Evolutionary conservation across 768 basidiomycete species (phyloP).

Genomic region (Suillus subalutaceus): DNA sequence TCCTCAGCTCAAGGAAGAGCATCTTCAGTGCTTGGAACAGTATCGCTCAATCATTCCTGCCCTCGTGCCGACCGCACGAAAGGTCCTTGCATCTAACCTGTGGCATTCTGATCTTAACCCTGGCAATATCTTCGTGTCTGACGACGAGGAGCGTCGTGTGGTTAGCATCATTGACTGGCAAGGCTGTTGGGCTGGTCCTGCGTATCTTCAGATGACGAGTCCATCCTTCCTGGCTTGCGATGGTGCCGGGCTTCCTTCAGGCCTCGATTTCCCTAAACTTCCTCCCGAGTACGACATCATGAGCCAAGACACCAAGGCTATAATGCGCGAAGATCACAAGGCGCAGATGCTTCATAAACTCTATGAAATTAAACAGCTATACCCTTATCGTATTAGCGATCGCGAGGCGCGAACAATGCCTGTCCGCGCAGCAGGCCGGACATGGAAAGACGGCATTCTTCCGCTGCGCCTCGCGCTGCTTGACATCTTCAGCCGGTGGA

Average conservation of each 20-base stretch:
- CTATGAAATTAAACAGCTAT: constrained; percentile 21
- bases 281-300: constrained; percentile 16
- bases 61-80: constrained; percentile 23
- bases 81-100: constrained; percentile 25
- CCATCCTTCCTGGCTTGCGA: constrained; percentile 16
- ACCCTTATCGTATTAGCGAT: constrained; percentile 16
- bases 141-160: constrained; percentile 19
- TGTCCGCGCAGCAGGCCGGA: constrained; percentile 20
- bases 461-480: constrained; percentile 20
- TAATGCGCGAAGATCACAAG: constrained; percentile 16
- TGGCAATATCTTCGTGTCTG: constrained; percentile 29
- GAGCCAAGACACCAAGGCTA: constrained; percentile 14
- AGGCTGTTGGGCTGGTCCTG: constrained; percentile 21
- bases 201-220: constrained; percentile 19
- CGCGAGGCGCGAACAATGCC: constrained; percentile 18
- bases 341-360: constrained; percentile 20
- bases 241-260: constrained; percentile 10
- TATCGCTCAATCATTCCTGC: constrained; percentile 26
- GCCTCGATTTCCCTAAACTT: constrained; percentile 19
- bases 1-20: constrained; percentile 20
- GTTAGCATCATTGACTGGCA: constrained; percentile 36
- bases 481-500: constrained; percentile 16
- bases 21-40: constrained; percentile 25
- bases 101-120: constrained; percentile 35
- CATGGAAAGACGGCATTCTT: constrained; percentile 21